Evolutionary conservation across 345 rosid species (phyloP).

Genomic region (Aquilaria sinensis): DNA sequence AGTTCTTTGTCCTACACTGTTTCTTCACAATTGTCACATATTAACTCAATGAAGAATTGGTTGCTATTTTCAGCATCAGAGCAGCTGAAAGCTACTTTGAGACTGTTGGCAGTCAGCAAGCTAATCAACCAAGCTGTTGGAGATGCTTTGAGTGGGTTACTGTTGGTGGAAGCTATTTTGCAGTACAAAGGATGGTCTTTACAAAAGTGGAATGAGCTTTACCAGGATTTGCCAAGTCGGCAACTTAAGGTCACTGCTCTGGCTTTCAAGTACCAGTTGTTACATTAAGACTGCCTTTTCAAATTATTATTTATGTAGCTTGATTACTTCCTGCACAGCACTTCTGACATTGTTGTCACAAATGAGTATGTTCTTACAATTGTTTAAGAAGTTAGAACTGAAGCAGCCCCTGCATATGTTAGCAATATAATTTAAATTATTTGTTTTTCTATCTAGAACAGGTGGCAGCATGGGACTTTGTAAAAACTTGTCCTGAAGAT

Average conservation of each 20-base stretch:
- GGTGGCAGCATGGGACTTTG: too few species aligned
- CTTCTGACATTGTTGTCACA: too few species aligned
- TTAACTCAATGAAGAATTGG: background rate
- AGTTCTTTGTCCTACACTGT: background rate
- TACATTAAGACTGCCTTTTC: too few species aligned
- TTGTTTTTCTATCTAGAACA: too few species aligned
- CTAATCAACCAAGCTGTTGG: slow-evolving; percentile 96
- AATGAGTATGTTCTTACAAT: too few species aligned
- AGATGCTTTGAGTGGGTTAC: slow-evolving; percentile 86
- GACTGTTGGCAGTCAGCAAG: slow-evolving; percentile 74
- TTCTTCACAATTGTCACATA: background rate
- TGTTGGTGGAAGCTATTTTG: slow-evolving; percentile 84
- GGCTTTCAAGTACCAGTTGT: too few species aligned
- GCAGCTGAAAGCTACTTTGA: slow-evolving; percentile 61
- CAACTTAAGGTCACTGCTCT: slow-evolving; percentile 64
- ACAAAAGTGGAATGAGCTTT: slow-evolving; percentile 67
- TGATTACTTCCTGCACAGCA: too few species aligned
- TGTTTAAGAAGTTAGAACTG: too few species aligned
- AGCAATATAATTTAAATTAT: too few species aligned
- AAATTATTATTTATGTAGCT: too few species aligned
- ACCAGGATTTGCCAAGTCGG: slow-evolving; percentile 83
- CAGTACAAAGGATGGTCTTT: slow-evolving; percentile 79
- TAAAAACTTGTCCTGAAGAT: too few species aligned
- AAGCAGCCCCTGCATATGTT: too few species aligned
- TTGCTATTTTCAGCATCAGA: slow-evolving; percentile 47